A percentile compares a stretch with the other conserved stretches of the same genome.
Conservation (phyloP, 257 asterid genomes). For the Fraxinus americana region DNA sequence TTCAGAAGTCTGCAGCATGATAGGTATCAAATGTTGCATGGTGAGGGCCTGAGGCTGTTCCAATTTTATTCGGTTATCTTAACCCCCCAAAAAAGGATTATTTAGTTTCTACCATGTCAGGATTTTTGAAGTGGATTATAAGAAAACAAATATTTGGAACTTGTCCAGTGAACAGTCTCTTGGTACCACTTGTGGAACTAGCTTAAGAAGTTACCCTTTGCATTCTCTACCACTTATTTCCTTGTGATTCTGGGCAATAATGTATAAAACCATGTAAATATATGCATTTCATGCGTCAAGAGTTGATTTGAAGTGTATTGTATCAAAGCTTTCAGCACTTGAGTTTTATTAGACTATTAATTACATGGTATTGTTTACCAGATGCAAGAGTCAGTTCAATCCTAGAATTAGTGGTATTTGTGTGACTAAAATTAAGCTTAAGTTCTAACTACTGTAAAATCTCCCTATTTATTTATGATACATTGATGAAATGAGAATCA, state of each 20-base stretch:
- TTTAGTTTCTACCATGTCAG: background rate
- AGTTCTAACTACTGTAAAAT: background rate
- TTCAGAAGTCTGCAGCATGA: background rate
- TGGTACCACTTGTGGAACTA: background rate
- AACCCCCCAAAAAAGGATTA: background rate
- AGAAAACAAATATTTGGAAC: background rate
- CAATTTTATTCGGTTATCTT: background rate
- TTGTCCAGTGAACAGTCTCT: background rate
- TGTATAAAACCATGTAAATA: background rate
- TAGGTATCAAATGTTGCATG: background rate
- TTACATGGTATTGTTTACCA: background rate
- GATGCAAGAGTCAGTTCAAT: background rate
- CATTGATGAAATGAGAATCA: background rate
- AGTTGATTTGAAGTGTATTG: background rate
- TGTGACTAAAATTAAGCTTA: background rate
- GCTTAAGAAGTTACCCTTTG: background rate
- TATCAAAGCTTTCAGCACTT: background rate
- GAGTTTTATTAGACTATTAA: background rate
- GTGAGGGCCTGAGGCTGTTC: slow-evolving; percentile 1
- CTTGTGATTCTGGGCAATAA: background rate
- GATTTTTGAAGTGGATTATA: background rate
- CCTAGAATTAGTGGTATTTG: background rate
- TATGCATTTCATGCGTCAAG: background rate
- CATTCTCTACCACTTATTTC: background rate
- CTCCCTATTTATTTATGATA: background rate